Percentiles rank a stretch among this genome's conserved stretches.
These are phyloP conservation scores for Apophysomyces trapeziformis DNA, from an alignment of 371 early-diverging fungal species.

Conservation along the genomic window DNA sequence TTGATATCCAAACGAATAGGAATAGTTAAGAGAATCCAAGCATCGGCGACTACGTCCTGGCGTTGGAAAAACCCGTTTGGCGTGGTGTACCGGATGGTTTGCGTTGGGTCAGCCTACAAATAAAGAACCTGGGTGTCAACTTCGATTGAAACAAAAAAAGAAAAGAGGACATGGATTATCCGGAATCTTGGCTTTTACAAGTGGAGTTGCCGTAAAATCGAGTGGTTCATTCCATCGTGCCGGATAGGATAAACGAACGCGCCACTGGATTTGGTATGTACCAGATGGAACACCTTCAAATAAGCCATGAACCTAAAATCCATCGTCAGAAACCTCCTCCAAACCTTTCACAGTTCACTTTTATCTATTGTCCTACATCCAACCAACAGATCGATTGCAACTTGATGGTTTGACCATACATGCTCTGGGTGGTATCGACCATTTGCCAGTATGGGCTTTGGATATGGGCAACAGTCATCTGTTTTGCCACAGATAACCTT, in stretches of 20 bases:
- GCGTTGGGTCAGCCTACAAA: neutral
- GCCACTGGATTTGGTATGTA: slow-evolving; percentile 25
- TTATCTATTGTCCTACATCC: slow-evolving; percentile 25
- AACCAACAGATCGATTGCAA: slow-evolving; percentile 43
- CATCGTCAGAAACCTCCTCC: neutral
- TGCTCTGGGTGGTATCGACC: slow-evolving; percentile 26
- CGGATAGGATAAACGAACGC: slow-evolving; percentile 18
- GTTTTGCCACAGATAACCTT: slow-evolving; percentile 27
- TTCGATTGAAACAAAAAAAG: neutral
- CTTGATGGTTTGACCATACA: slow-evolving; percentile 35
- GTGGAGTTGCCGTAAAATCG: slow-evolving; percentile 14
- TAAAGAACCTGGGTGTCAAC: neutral
- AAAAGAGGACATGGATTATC: no score
- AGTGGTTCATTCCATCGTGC: slow-evolving; percentile 26
- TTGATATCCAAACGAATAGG: slow-evolving; percentile 16
- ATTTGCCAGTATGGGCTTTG: slow-evolving; percentile 42
- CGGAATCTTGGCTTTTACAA: neutral
- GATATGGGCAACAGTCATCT: slow-evolving; percentile 39
- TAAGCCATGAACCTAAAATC: slow-evolving; percentile 15
- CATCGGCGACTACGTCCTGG: slow-evolving; percentile 15
- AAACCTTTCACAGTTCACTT: neutral
- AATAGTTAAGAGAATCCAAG: slow-evolving; percentile 20
- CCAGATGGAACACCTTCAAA: slow-evolving; percentile 26
- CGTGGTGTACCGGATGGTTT: slow-evolving; percentile 13
- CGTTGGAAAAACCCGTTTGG: slow-evolving; percentile 16